Evolutionary conservation across 768 basidiomycete species (phyloP).

Genomic region (Auriscalpium vulgare): DNA sequence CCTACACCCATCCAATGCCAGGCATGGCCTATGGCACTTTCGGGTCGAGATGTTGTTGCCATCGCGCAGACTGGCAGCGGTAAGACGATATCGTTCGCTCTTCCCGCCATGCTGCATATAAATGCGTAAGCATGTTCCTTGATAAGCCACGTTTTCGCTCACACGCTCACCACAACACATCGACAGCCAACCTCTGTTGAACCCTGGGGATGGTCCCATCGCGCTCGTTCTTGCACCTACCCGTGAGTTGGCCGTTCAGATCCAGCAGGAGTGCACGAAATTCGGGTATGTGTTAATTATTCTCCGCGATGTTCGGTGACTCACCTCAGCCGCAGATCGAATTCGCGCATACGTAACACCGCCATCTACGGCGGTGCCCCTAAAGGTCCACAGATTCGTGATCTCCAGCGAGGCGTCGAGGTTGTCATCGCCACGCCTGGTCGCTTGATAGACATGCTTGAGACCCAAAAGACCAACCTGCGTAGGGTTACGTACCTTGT

Average conservation of each 20-base stretch:
- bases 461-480: slow-evolving; percentile 92
- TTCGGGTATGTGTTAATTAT: slow-evolving; percentile 60
- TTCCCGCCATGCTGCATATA: slow-evolving; percentile 99
- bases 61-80: slow-evolving; percentile 98
- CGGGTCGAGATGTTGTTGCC: slow-evolving; percentile 88
- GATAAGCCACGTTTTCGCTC: background rate
- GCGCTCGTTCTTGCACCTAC: slow-evolving; percentile 95
- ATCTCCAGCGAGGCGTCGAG: slow-evolving; percentile 94
- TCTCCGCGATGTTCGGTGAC: slow-evolving; percentile 1
- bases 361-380: slow-evolving; percentile 99
- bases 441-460: slow-evolving; percentile 98
- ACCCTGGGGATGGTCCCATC: slow-evolving; percentile 95
- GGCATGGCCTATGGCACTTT: slow-evolving; percentile 98
- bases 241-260: slow-evolving; percentile 97
- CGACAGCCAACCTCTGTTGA: slow-evolving; percentile 78
- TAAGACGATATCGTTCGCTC: slow-evolving; percentile 96
- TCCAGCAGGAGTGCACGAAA: slow-evolving; percentile 97
- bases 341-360: slow-evolving; percentile 95
- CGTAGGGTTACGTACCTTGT: slow-evolving; percentile 95
- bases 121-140: slow-evolving; percentile 68
- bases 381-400: slow-evolving; percentile 97
- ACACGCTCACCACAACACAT: slow-evolving; percentile 7
- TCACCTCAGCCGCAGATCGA: slow-evolving; percentile 40
- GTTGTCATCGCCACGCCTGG: slow-evolving; percentile 99
- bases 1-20: slow-evolving; percentile 98